Evolutionary conservation across 2,329 filamentous ascomycete species (phyloP).

Genomic region (Colletotrichum caudatum): DNA sequence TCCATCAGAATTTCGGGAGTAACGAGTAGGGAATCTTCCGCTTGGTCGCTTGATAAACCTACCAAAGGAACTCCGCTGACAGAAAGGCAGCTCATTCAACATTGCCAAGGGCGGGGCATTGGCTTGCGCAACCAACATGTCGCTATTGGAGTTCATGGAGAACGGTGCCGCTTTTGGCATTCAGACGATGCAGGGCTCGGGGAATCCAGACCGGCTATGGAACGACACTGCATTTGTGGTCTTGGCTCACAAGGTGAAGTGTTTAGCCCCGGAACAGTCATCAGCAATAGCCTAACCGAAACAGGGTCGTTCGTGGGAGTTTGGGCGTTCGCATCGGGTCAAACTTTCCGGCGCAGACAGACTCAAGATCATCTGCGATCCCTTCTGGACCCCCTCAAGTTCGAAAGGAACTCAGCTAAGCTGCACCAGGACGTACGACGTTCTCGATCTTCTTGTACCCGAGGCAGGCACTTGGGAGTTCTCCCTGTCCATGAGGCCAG

Average conservation of each 20-base stretch:
- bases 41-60: neutral
- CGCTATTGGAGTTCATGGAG: neutral
- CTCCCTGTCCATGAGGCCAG: neutral
- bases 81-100: neutral
- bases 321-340: neutral
- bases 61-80: neutral
- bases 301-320: neutral
- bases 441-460: constrained; percentile 12
- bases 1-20: neutral
- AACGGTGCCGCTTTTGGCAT: constrained; percentile 17
- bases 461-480: neutral
- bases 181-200: constrained; percentile 1
- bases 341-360: neutral
- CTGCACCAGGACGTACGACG: neutral
- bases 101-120: constrained; percentile 2
- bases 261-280: neutral
- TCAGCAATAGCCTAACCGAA: neutral
- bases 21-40: neutral
- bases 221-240: neutral
- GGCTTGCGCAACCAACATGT: neutral
- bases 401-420: neutral
- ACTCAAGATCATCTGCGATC: constrained; percentile 11
- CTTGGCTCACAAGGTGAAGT: neutral
- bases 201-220: neutral
- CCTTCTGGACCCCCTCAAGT: neutral